A percentile compares a stretch with the other conserved stretches of the same genome.
Evolutionary conservation across 805 yeast genomes (phyloP).

Genomic region (Cyberlindnera suaveolens): DNA sequence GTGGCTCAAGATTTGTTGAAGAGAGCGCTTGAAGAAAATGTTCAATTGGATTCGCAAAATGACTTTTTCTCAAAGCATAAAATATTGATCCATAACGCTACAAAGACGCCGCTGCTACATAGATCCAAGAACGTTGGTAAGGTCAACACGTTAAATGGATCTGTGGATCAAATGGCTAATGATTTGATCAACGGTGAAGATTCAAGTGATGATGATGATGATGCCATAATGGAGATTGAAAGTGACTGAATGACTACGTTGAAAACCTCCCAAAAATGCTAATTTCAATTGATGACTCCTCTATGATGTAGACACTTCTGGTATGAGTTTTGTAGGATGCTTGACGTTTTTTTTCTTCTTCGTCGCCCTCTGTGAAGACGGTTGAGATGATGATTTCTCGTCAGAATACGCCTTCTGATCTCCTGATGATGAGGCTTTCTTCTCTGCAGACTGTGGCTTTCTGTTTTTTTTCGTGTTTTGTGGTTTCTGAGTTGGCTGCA

Average conservation of each 20-base stretch:
- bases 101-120: constrained; percentile 23
- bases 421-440: no score
- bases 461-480: no score
- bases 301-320: no score
- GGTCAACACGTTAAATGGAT: constrained; percentile 12
- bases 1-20: constrained; percentile 76
- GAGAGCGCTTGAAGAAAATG: constrained; percentile 67
- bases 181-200: constrained; percentile 26
- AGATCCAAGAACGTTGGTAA: constrained; percentile 9
- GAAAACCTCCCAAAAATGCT: no score
- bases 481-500: no score
- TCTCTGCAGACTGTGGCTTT: no score
- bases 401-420: no score
- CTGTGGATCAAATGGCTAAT: constrained; percentile 21
- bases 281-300: no score
- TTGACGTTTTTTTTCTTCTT: no score
- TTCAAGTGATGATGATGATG: constrained; percentile 38
- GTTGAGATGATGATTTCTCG: no score
- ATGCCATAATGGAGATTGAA: constrained; percentile 51
- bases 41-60: not conserved
- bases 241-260: constrained; percentile 33
- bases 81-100: constrained; percentile 15
- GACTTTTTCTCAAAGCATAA: constrained; percentile 26
- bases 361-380: no score
- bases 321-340: no score